Conservation (phyloP, 441 rosid genomes). For the Adansonia gregorii region DNA sequence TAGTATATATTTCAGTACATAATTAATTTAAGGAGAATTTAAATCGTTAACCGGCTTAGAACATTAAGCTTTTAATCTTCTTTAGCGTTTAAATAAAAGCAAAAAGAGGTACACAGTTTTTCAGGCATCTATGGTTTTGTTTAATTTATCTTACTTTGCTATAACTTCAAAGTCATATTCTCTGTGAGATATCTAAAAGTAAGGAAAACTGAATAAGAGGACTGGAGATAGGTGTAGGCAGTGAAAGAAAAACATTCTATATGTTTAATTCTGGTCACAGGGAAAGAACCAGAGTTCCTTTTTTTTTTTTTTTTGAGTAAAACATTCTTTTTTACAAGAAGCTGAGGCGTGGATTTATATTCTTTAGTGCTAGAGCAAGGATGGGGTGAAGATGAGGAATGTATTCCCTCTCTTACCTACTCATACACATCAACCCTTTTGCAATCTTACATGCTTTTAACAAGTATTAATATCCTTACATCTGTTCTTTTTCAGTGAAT, state of each 20-base stretch:
- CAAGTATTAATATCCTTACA: not conserved
- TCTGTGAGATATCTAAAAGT: not conserved
- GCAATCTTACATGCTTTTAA: not conserved
- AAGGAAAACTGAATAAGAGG: not conserved
- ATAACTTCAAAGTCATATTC: not conserved
- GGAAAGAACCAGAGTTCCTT: not conserved
- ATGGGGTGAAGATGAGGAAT: not conserved
- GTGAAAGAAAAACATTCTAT: not conserved
- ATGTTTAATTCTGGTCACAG: not conserved
- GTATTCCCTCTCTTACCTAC: not conserved
- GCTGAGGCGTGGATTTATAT: not conserved
- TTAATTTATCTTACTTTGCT: not conserved
- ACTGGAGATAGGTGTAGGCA: not conserved
- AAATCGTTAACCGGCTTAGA: not conserved
- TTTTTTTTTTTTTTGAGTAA: not conserved
- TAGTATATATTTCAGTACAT: not conserved
- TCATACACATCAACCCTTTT: not conserved
- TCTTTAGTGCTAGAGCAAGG: constrained; percentile 12
- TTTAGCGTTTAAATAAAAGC: constrained; percentile 3
- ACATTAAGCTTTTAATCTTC: not conserved
- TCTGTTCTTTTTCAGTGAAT: not conserved
- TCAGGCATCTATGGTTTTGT: not conserved
- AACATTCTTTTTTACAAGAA: not conserved
- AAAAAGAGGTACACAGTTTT: not conserved
- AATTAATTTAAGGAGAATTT: not conserved